These are phyloP conservation scores for Cladosporium sp. DNA, from an alignment of 2,329 filamentous ascomycete genomes.

Conservation along the genomic window DNA sequence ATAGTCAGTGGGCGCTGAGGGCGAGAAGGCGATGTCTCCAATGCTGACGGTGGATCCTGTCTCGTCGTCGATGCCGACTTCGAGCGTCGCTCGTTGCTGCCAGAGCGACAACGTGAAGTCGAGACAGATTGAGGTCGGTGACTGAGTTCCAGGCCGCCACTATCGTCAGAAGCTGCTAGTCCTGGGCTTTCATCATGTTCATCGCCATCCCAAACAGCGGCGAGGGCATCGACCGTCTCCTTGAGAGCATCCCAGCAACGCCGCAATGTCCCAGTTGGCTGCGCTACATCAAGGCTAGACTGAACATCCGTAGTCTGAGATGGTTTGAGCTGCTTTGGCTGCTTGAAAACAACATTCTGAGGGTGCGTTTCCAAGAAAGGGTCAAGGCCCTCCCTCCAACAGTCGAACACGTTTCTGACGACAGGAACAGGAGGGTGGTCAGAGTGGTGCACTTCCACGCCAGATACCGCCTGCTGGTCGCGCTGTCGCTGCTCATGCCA, in stretches of 20 bases:
- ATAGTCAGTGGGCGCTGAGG: neutral
- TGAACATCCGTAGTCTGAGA: too few species aligned
- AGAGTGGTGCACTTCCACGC: neutral
- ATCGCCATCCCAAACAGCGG: slow-evolving; percentile 1
- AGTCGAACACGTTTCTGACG: neutral
- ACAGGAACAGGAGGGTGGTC: neutral
- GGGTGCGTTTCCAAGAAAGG: neutral
- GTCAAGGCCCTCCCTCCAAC: neutral
- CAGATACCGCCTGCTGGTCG: neutral
- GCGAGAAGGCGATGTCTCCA: neutral
- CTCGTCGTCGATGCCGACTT: too few species aligned
- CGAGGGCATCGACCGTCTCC: slow-evolving; percentile 6
- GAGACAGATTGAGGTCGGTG: too few species aligned
- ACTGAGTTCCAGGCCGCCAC: too few species aligned
- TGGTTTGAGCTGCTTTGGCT: too few species aligned
- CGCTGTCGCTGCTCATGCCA: neutral
- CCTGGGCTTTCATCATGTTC: neutral
- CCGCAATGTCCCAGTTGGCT: neutral
- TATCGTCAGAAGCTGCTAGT: too few species aligned
- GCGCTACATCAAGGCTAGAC: too few species aligned
- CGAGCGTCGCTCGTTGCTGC: too few species aligned
- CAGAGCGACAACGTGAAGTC: too few species aligned
- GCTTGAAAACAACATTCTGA: neutral
- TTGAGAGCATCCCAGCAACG: slow-evolving; percentile 9
- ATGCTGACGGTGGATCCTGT: too few species aligned